These are phyloP conservation scores for Claviceps pazoutovae DNA, from an alignment of 2,329 filamentous ascomycete genomes.

Conservation along the genomic window DNA sequence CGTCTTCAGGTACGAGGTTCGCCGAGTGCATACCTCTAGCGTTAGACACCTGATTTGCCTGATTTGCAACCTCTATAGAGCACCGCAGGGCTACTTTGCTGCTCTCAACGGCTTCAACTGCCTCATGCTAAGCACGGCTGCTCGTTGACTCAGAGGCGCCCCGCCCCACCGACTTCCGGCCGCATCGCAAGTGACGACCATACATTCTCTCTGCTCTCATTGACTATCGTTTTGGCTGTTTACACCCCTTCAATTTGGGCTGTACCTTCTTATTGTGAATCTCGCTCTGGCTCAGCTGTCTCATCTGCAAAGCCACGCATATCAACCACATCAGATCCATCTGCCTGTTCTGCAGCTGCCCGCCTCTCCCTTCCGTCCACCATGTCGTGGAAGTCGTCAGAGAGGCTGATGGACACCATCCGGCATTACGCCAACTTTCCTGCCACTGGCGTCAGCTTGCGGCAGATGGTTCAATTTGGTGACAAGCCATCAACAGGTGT, in stretches of 20 bases:
- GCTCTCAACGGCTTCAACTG: not conserved
- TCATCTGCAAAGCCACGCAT: not conserved
- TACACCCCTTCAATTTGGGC: not conserved
- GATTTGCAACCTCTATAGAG: not conserved
- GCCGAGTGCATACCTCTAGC: no score
- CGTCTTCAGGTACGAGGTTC: no score
- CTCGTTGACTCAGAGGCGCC: slow-evolving; percentile 12
- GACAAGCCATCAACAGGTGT: slow-evolving; percentile 81
- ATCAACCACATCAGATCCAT: not conserved
- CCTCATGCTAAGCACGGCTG: not conserved
- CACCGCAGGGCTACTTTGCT: slow-evolving; percentile 9
- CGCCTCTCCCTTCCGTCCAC: slow-evolving; percentile 13
- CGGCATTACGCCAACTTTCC: slow-evolving; percentile 94
- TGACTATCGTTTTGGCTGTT: not conserved
- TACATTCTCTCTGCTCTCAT: not conserved
- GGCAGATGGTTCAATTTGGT: slow-evolving; percentile 99
- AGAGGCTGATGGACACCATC: slow-evolving; percentile 92
- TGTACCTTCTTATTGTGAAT: not conserved
- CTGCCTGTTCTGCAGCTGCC: not conserved
- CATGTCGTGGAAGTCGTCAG: slow-evolving; percentile 91
- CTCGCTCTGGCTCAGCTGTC: not conserved
- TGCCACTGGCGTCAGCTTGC: slow-evolving; percentile 85
- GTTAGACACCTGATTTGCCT: not conserved
- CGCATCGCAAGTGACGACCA: not conserved
- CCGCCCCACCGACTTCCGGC: slow-evolving; percentile 7